Percentiles rank a stretch among this genome's conserved stretches.
Evolutionary conservation across 345 rosid genomes (phyloP).

Genomic region (Physaria fendleri): DNA sequence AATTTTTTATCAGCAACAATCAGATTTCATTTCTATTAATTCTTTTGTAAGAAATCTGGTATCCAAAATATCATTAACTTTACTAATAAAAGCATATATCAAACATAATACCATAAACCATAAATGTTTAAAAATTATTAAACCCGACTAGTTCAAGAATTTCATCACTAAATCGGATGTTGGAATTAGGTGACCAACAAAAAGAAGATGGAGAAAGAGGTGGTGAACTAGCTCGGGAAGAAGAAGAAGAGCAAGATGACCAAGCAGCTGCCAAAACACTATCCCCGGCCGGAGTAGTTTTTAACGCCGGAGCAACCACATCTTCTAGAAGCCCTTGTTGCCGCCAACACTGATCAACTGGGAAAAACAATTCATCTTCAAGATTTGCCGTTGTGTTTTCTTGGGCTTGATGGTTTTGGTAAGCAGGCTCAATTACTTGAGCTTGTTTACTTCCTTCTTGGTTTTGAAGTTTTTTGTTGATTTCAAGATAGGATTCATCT

Average conservation of each 20-base stretch:
- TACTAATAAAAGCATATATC: not conserved
- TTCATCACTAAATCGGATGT: not conserved
- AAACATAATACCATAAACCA: not conserved
- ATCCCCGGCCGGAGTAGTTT: slow-evolving; percentile 31
- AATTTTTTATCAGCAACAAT: too few relatives aligned
- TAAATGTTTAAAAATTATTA: not conserved
- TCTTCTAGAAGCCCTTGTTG: slow-evolving; percentile 66
- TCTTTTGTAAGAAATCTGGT: too few relatives aligned
- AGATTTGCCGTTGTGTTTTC: slow-evolving; percentile 3
- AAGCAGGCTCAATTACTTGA: not conserved
- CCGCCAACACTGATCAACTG: slow-evolving; percentile 3
- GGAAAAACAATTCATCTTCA: not conserved
- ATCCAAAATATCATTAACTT: not conserved
- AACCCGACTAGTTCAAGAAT: not conserved
- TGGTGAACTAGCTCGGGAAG: slow-evolving; percentile 34
- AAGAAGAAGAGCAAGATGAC: slow-evolving; percentile 37
- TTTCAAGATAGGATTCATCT: slow-evolving; percentile 1
- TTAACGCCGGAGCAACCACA: slow-evolving; percentile 55
- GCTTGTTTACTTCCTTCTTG: not conserved
- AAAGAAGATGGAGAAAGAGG: slow-evolving; percentile 44
- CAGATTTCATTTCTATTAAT: too few relatives aligned
- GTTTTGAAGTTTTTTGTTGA: not conserved
- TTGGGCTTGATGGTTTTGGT: slow-evolving; percentile 8
- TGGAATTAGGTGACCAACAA: slow-evolving; percentile 35
- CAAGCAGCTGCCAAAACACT: not conserved